Evolutionary conservation across 2,329 filamentous ascomycete genomes (phyloP), one percentile per base, ranked within the genome.

Genomic region (Colletotrichum sp.): DNA sequence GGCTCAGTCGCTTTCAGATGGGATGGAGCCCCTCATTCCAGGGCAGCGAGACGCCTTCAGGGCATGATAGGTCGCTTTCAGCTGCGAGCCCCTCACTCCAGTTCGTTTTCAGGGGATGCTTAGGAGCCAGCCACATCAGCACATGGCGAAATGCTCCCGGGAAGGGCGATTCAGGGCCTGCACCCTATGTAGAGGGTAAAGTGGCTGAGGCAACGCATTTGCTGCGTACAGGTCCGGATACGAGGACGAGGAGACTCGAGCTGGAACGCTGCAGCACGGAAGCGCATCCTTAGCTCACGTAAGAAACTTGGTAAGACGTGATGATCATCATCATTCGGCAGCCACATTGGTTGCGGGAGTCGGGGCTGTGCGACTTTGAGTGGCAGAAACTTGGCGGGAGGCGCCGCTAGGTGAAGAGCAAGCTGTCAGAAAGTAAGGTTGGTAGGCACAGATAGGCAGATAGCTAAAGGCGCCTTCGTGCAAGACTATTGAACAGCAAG

Each of bases 61-160:
- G 64, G 70, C 57, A 30, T 74, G 70, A 74, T 76, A 55, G 74
- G 70, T 76, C 43, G 74, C 65, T 76, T 74, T 69, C 70, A 48
- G 64, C 70, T 73, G 70, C 34, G 12, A 48, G 34, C 74, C 65
- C 70, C 64, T 76, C 73, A 73, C 70, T 69, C 57, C 58, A 69
- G 66, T 64, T 68, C 64, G 70, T 68, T 73, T 67, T 64, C 70
- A 67, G 69, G 63, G 64, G 57, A 73, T 26, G 32, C 57, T 68
- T 34, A 38, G 65, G 26, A 73, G 34, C 73, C 69, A 75, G 73
- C 70, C 73, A 73, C 57, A 34, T 34, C 57, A 64, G 69, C 58
- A 73, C 70, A 75, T 72, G 63, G 55, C 32, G 55, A 52, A 52
- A 52, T 28, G 57, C 34, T 57, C 36, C 18, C 30, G 7, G n/a